Evolutionary conservation across 495 filamentous ascomycete genomes (phyloP).

Genomic region (Penicillium argentinense): DNA sequence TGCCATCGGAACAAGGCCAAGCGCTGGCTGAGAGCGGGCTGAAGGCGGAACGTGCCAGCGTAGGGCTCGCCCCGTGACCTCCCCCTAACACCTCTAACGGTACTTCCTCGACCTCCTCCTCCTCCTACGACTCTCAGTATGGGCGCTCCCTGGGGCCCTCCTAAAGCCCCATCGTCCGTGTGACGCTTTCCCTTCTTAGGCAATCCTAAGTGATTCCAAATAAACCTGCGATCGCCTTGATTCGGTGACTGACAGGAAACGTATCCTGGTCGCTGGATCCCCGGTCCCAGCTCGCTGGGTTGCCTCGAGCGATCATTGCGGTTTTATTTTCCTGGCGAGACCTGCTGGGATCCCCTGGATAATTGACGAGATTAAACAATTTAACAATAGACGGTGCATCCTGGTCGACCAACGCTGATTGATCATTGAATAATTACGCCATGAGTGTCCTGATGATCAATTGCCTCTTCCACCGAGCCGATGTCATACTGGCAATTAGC

Average conservation of each 20-base stretch:
- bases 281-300: slow-evolving; percentile 34
- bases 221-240: slow-evolving; percentile 12
- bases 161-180: slow-evolving; percentile 23
- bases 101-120: too few relatives aligned
- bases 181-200: slow-evolving; percentile 6
- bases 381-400: neutral
- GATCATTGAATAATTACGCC: neutral
- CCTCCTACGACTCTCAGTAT: too few relatives aligned
- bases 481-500: neutral
- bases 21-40: too few relatives aligned
- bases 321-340: slow-evolving; percentile 10
- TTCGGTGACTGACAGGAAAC: slow-evolving; percentile 37
- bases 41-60: slow-evolving; percentile 17
- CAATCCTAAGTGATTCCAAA: too few relatives aligned
- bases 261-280: slow-evolving; percentile 39
- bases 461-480: neutral
- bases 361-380: slow-evolving; percentile 2
- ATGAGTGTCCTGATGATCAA: neutral
- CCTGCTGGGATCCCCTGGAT: neutral
- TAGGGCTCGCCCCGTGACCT: slow-evolving; percentile 25
- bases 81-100: too few relatives aligned
- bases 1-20: neutral
- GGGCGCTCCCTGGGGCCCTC: too few relatives aligned
- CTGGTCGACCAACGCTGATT: neutral
- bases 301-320: slow-evolving; percentile 34